Evolutionary conservation across 2,329 filamentous ascomycete genomes (phyloP).

Genomic region (Botrytis aclada): DNA sequence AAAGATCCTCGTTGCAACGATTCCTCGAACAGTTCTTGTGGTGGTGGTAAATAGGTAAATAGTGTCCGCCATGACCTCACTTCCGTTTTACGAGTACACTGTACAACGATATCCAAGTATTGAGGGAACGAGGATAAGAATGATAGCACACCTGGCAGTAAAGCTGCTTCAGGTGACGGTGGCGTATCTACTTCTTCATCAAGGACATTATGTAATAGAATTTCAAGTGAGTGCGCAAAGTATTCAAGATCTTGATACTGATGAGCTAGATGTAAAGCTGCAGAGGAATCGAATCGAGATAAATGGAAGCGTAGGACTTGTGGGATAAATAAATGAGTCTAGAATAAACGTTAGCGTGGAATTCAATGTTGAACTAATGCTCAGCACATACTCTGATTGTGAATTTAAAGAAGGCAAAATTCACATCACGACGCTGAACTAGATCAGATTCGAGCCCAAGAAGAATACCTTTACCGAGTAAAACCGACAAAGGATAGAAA

Average conservation of each 20-base stretch:
- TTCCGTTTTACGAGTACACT: slow-evolving; percentile 96
- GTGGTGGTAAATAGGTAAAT: slow-evolving; percentile 86
- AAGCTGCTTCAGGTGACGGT: slow-evolving; percentile 59
- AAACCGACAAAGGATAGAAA: slow-evolving; percentile 87
- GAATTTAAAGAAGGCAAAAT: slow-evolving; percentile 86
- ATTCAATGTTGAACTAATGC: background rate
- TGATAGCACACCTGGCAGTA: slow-evolving; percentile 62
- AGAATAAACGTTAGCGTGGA: slow-evolving; percentile 24
- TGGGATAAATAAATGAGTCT: slow-evolving; percentile 92
- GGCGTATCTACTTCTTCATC: slow-evolving; percentile 87
- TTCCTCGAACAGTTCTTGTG: slow-evolving; percentile 90
- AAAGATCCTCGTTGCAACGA: slow-evolving; percentile 79
- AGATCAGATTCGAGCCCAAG: slow-evolving; percentile 89
- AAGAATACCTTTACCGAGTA: slow-evolving; percentile 86
- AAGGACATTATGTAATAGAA: slow-evolving; percentile 86
- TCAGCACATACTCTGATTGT: slow-evolving; percentile 68
- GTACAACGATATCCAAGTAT: slow-evolving; percentile 92
- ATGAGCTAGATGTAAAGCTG: slow-evolving; percentile 76
- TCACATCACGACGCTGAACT: slow-evolving; percentile 87
- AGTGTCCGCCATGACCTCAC: slow-evolving; percentile 91
- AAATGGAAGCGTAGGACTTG: slow-evolving; percentile 81
- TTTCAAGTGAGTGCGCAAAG: slow-evolving; percentile 87
- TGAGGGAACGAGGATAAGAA: slow-evolving; percentile 71
- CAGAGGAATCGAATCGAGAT: slow-evolving; percentile 69
- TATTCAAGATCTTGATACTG: slow-evolving; percentile 87